Base-by-base conservation (phyloP, 495 filamentous ascomycete species). In the Talaromyces liani region DNA sequence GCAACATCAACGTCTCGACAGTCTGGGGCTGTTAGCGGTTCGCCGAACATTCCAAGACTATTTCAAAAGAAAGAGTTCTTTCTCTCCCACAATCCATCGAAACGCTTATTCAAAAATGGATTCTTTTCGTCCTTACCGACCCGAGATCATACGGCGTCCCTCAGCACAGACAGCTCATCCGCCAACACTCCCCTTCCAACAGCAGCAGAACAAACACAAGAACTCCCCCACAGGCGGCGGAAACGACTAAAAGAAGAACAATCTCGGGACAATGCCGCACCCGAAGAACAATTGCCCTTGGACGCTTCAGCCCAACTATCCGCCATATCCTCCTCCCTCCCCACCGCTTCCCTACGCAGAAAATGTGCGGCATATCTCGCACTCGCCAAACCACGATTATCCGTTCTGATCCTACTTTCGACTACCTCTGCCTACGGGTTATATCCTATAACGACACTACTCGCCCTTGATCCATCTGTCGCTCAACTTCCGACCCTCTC, bases 401-500 rank as follows among this genome's bases (percentile, higher is more conserved):
- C 92, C 14, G 88, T 97, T 63, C 82, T 98, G 25, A 88, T 98
- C 63, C 87, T 97, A 34, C 86, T 98, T 57, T 91, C 92, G 0
- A 92, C 95, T 10, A 96, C 92, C 63, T 87, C 92, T 2, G 87
- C 94, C 29, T 98, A 98, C 75, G 90, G 90, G 6, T 84, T 98
- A 65, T 98, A 95, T 72, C 94, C 94, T 0, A 88, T 96, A 7
- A 86, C 87, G 25, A 72, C 77, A 16, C 67, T 79, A 18, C 74
- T 80, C 25, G 68, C 77, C 7, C 78, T 83, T 57, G 77, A 82
- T 65, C 85, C 90, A 27, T 80, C 86, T 10, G 84, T 88, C 57
- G 86, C 88, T 27, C 81, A 82, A 51, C 87, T 91, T 18, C 93
- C 94, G 0, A 93, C 91, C 8, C 85, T 98, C 55, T 92, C 88